Conservation (phyloP, 2,329 filamentous ascomycete genomes). For the Phoma sp. region DNA sequence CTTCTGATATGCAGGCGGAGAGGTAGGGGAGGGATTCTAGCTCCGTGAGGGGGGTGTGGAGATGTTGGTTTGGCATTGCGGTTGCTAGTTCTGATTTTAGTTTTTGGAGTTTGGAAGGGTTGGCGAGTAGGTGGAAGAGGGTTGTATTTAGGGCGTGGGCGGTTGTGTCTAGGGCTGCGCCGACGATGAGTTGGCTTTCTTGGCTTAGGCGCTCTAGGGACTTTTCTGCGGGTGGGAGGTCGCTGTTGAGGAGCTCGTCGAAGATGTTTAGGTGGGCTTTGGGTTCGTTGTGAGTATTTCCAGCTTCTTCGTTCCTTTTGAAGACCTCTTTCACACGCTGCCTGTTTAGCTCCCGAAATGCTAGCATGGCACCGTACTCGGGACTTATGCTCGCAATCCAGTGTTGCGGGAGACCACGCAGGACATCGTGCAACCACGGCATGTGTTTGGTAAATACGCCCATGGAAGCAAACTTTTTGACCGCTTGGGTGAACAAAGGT, state of each 20-base stretch:
- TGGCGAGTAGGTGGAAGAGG: slow-evolving; percentile 28
- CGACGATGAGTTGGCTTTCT: slow-evolving; percentile 1
- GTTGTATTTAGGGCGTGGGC: slow-evolving; percentile 18
- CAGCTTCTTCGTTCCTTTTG: not conserved
- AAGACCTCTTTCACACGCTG: not conserved
- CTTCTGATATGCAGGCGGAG: slow-evolving; percentile 32
- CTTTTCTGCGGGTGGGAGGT: not conserved
- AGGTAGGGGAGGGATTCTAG: slow-evolving; percentile 37
- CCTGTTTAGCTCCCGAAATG: not conserved
- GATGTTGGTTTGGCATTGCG: slow-evolving; percentile 16
- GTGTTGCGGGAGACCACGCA: not conserved
- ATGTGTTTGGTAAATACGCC: not conserved
- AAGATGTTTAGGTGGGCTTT: not conserved
- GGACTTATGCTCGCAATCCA: not conserved
- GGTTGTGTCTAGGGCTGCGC: slow-evolving; percentile 31
- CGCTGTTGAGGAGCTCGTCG: not conserved
- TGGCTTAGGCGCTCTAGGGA: not conserved
- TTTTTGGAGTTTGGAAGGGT: not conserved
- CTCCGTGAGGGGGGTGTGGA: not conserved
- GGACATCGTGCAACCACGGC: not conserved
- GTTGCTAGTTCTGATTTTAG: slow-evolving; percentile 27
- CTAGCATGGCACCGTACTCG: not conserved
- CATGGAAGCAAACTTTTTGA: not conserved
- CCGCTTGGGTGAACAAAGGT: slow-evolving; percentile 1
- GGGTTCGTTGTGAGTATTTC: not conserved